Conservation (phyloP, 1,139 yeast species). For the Saccharomycopsis crataegensis region DNA sequence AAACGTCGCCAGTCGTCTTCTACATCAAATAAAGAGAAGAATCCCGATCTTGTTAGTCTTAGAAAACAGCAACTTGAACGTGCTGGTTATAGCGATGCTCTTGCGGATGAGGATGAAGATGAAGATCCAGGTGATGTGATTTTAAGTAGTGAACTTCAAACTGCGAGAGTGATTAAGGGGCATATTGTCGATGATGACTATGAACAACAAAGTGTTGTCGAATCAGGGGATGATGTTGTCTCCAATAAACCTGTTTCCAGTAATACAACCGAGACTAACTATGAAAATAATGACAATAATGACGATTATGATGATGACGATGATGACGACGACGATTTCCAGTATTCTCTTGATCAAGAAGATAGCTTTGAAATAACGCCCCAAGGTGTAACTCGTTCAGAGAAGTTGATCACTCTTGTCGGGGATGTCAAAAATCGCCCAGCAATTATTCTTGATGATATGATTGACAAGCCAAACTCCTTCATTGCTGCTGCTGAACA, state of each 20-base stretch:
- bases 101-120: slow-evolving; percentile 30
- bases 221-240: neutral
- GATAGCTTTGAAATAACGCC: slow-evolving; percentile 11
- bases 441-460: slow-evolving; percentile 69
- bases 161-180: slow-evolving; percentile 93
- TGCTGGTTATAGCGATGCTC: slow-evolving; percentile 3
- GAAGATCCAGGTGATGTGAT: slow-evolving; percentile 63
- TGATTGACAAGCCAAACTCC: slow-evolving; percentile 85
- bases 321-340: slow-evolving; percentile 58
- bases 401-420: slow-evolving; percentile 69
- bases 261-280: neutral
- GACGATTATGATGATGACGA: slow-evolving; percentile 53
- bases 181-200: slow-evolving; percentile 93
- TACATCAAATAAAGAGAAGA: slow-evolving; percentile 20
- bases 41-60: slow-evolving; percentile 7
- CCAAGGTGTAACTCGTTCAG: slow-evolving; percentile 27
- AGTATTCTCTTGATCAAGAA: slow-evolving; percentile 39
- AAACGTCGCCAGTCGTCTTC: slow-evolving; percentile 19
- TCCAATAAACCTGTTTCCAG: neutral
- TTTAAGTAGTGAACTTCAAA: slow-evolving; percentile 75
- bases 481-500: slow-evolving; percentile 62
- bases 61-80: slow-evolving; percentile 16
- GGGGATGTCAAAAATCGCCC: slow-evolving; percentile 70
- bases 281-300: neutral
- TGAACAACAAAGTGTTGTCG: slow-evolving; percentile 22